phyloP scores from a whole-genome alignment of 495 filamentous ascomycete species.

The Penicillium mononematosum region DNA sequence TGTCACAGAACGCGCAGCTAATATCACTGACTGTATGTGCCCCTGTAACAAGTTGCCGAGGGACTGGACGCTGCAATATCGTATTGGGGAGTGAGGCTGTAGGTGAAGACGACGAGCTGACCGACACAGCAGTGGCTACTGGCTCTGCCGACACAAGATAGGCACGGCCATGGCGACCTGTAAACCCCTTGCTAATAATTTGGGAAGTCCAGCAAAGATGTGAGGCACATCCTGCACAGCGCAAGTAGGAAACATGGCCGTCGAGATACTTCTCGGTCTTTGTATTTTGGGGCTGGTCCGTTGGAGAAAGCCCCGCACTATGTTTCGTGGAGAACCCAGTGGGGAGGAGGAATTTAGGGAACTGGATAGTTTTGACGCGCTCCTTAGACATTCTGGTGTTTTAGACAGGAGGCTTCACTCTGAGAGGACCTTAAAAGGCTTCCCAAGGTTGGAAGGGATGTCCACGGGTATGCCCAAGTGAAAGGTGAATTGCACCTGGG shows the following conservation, averaged over 20 bases:
- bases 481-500: neutral
- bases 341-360: slow-evolving; percentile 54
- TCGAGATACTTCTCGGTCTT: slow-evolving; percentile 42
- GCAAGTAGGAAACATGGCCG: slow-evolving; percentile 59
- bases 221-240: slow-evolving; percentile 69
- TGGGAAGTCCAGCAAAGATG: slow-evolving; percentile 75
- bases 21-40: slow-evolving; percentile 60
- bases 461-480: neutral
- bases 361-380: slow-evolving; percentile 16
- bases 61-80: slow-evolving; percentile 58
- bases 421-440: neutral
- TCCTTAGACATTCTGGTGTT: slow-evolving; percentile 20
- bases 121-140: slow-evolving; percentile 26
- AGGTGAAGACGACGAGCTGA: slow-evolving; percentile 34
- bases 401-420: neutral
- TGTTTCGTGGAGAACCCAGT: slow-evolving; percentile 45
- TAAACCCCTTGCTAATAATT: slow-evolving; percentile 90
- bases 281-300: slow-evolving; percentile 14
- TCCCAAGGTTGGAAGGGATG: neutral
- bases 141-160: slow-evolving; percentile 68
- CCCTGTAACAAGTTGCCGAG: slow-evolving; percentile 76
- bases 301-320: slow-evolving; percentile 27
- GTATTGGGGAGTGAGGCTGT: slow-evolving; percentile 53
- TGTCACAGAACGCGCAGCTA: slow-evolving; percentile 60
- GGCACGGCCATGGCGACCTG: slow-evolving; percentile 87